Evolutionary conservation across 2,329 filamentous ascomycete genomes (phyloP), one percentile per base, ranked within the genome.

Genomic region (Phialocephala sp.): DNA sequence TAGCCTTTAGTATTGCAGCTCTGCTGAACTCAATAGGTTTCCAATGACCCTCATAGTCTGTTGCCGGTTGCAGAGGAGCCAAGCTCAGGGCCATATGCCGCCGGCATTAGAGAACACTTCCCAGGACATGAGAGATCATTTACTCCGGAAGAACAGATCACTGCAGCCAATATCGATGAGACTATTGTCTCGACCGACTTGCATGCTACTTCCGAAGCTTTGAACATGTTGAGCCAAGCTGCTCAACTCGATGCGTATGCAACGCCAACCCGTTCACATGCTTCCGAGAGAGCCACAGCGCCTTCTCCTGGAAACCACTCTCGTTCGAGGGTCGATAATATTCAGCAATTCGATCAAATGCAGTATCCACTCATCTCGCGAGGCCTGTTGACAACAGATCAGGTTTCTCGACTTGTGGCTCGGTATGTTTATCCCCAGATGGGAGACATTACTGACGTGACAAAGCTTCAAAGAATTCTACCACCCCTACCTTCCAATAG

Each of bases 401-500:
- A 69, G 24, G 57, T 69, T 15, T 59, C 54, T 37, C 57, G 62
- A 24, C 56, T 69, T 4, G 52, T 71, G 27, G 32, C 27, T 37
- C 47, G 64, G 60, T 63, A 61, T 60, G 57, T 18, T 14, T 2
- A 36, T 50, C 4, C 12, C n/a, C 14, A n/a, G 27, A 41, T 36
- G 36, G 2, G 47, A 9, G 15, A 54, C 50, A 18, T 60, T 36
- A 37, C 41, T 35, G 32, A 22, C 27, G 14, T 32, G 47, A 83
- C 77, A 87, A 41, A 86, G 87, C 35, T 91, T 89, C 70, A 86
- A 85, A 63, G 80, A 87, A 64, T 83, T 87, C 67, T 91, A 89
- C 68, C 89, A 91, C 70, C 85, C 87, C 0, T 91, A 89, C 77
- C 89, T 90, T 59, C 89, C 89, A 0, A 78, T 91, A 41, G 88